Percentiles rank a stretch among this genome's conserved stretches.
These are phyloP conservation scores for Scorias spongiosa DNA, from an alignment of 2,329 filamentous ascomycete genomes.

Conservation along the genomic window DNA sequence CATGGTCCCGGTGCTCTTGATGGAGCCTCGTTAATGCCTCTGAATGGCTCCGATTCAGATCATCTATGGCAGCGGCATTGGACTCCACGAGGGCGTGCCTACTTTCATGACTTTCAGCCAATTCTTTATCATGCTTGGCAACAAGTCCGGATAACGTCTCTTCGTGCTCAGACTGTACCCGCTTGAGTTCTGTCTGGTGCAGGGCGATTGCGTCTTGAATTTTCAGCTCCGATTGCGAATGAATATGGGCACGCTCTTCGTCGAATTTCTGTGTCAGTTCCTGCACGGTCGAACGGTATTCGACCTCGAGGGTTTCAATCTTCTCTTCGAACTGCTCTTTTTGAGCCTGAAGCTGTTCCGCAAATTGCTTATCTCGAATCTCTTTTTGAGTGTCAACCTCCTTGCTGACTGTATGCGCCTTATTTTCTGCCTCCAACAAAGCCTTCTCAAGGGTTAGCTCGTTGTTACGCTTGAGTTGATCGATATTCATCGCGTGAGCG, in stretches of 20 bases:
- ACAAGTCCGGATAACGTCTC: background rate
- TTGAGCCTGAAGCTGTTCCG: slow-evolving; percentile 1
- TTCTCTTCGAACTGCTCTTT: background rate
- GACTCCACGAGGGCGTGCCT: background rate
- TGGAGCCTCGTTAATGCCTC: background rate
- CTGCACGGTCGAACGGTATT: slow-evolving; percentile 1
- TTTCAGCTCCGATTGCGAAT: slow-evolving; percentile 3
- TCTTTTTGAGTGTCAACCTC: background rate
- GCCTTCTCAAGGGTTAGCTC: background rate
- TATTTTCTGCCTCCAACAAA: background rate
- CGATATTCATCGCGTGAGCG: slow-evolving; percentile 1
- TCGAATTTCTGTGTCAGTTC: background rate
- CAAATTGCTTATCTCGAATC: background rate
- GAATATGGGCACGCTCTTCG: slow-evolving; percentile 1
- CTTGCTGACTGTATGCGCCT: background rate
- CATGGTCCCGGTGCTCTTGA: background rate
- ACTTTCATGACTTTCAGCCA: background rate
- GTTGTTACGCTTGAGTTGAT: background rate
- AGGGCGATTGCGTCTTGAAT: slow-evolving; percentile 3
- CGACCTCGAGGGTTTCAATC: background rate
- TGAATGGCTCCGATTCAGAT: background rate
- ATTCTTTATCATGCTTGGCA: background rate
- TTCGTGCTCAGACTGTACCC: slow-evolving; percentile 1
- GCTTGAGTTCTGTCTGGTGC: slow-evolving; percentile 2
- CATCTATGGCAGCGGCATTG: background rate